phyloP scores from a whole-genome alignment of 2,329 filamentous ascomycete species.

The Claviceps sorghi region DNA sequence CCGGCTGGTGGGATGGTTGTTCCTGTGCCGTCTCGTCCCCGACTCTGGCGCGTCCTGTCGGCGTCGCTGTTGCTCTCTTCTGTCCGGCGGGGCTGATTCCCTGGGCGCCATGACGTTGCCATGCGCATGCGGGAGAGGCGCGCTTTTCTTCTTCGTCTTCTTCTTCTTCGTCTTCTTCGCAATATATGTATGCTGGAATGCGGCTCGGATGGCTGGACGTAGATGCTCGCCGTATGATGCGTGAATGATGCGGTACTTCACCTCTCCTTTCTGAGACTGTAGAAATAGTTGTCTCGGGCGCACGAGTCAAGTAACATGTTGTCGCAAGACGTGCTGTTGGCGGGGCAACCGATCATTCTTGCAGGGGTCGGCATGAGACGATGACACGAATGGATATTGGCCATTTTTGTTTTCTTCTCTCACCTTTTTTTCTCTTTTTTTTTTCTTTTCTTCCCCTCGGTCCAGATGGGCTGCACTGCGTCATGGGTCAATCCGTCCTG shows the following conservation, averaged over 20 bases:
- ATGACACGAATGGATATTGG: no score
- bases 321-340: slow-evolving; percentile 1
- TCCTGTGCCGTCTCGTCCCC: slow-evolving; percentile 22
- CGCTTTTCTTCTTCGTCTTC: neutral
- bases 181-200: slow-evolving; percentile 3
- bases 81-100: slow-evolving; percentile 6
- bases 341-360: neutral
- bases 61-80: slow-evolving; percentile 14
- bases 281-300: neutral
- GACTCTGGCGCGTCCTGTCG: slow-evolving; percentile 15
- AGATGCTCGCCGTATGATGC: no score
- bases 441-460: neutral
- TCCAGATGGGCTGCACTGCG: neutral
- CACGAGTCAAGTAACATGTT: neutral
- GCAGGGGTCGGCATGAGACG: no score
- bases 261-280: neutral
- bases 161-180: neutral
- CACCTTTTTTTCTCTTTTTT: neutral
- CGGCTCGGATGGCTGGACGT: neutral
- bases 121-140: neutral
- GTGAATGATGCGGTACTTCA: neutral
- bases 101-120: slow-evolving; percentile 4
- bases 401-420: no score
- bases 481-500: neutral
- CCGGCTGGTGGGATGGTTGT: slow-evolving; percentile 19